Evolutionary conservation across 2,329 filamentous ascomycete species (phyloP).

Genomic region (Alternaria sp.): DNA sequence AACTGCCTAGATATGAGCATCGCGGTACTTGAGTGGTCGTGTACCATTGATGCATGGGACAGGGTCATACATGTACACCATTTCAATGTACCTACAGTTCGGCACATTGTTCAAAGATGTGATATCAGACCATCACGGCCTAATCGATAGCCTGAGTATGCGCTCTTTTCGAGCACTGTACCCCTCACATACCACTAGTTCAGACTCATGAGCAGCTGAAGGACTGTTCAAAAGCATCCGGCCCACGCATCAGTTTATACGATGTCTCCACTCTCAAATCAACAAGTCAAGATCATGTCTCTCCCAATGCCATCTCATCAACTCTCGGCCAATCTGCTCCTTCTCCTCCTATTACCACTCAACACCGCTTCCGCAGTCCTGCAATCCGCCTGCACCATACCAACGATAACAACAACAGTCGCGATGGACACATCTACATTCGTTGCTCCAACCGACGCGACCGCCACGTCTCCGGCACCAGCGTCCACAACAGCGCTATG

Average conservation of each 20-base stretch:
- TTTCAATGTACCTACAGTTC: not conserved
- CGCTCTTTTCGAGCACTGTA: not conserved
- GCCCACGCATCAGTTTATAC: not conserved
- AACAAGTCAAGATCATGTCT: not conserved
- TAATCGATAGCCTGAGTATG: not conserved
- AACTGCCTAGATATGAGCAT: not conserved
- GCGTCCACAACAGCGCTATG: not conserved
- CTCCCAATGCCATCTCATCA: not conserved
- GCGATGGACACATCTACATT: not conserved
- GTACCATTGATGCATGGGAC: not conserved
- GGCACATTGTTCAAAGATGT: not conserved
- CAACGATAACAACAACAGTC: not conserved
- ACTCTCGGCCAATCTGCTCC: not conserved
- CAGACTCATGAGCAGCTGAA: not conserved
- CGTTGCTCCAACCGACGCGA: not conserved
- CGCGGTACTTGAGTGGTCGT: not conserved
- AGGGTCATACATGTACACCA: not conserved
- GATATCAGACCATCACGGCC: not conserved
- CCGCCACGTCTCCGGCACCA: not conserved
- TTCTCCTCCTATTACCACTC: not conserved
- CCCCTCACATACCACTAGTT: not conserved
- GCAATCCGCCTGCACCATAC: not conserved
- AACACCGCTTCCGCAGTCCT: not conserved
- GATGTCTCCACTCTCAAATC: not conserved
- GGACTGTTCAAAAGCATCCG: not conserved